Evolutionary conservation across 345 rosid species (phyloP).

Genomic region (Salix udensis): DNA sequence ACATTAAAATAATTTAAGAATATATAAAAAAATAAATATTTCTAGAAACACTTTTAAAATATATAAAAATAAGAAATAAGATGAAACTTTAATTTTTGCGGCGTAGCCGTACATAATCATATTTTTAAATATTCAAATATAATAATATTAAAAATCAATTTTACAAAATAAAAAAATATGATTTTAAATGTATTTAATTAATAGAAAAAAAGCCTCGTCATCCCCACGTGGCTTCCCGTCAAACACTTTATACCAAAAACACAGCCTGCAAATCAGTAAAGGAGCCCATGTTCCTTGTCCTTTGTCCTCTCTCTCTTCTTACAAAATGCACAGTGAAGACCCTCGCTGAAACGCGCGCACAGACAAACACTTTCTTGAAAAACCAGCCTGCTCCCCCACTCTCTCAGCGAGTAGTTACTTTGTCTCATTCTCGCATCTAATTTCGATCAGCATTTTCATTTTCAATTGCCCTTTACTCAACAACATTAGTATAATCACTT

Average conservation of each 20-base stretch:
- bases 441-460: not conserved
- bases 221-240: not conserved
- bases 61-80: too few relatives aligned
- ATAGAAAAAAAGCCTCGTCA: not conserved
- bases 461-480: not conserved
- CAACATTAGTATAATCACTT: not conserved
- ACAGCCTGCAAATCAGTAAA: slow-evolving; percentile 2
- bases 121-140: too few relatives aligned
- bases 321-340: not conserved
- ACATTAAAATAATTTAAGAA: too few relatives aligned
- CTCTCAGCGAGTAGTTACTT: slow-evolving; percentile 17
- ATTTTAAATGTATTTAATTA: too few relatives aligned
- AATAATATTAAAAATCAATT: too few relatives aligned
- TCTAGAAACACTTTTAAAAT: too few relatives aligned
- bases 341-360: not conserved
- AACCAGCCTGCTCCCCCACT: not conserved
- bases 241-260: slow-evolving; percentile 1
- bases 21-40: too few relatives aligned
- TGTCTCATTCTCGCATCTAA: slow-evolving; percentile 23
- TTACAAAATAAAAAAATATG: too few relatives aligned
- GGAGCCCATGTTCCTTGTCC: not conserved
- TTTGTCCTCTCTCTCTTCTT: not conserved
- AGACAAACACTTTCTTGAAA: not conserved
- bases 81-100: too few relatives aligned
- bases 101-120: too few relatives aligned